Base-by-base conservation (phyloP, 805 yeast species). In the Yarrowia porcina region DNA sequence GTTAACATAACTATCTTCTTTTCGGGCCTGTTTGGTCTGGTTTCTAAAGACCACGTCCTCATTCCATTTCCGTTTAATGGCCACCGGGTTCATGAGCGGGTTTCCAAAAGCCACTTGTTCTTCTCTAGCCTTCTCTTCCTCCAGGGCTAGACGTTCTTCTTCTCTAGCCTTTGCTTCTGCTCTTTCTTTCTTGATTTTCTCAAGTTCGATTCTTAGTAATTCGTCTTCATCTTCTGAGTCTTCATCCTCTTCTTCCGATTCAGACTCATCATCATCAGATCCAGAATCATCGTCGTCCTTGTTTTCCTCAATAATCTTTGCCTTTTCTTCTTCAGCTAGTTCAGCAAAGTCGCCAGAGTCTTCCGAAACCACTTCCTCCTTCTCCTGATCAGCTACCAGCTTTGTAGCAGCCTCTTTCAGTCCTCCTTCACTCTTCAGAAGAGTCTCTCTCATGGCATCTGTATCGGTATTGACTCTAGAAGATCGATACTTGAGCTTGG, bases 401-500 rank as follows among this genome's bases (percentile, higher is more conserved):
- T 21, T 39, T 25, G 38, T 30, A 18, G 64, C 66, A 15, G 36
- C 42, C 61, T 60, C 28, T 33, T 35, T 67, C 66, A 28, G 45
- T 63, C 66, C 36, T 61, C 66, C 36, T 61, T 38, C 59, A 18
- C 33, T 45, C 49, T 63, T 62, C 20, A 70, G 47, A n/a, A 73
- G 65, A 56, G 68, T 65, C 41, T 63, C 59, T 61, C 66, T 67
- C 65, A 71, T 54, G n/a, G 69, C 72, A 20, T 66, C 69, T 15
- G 61, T 39, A 30, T 56, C 38, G 7, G 49, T 56, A 17, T 8
- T 21, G 6, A 39, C 9, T 39, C 17, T 25, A 6, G 49, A 27
- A 9, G 49, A 39, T 49, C 87, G 71, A 63, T 70, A 79, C 67
- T 86, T 85, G 61, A 86, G 69, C 71, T 77, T 77, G 33, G 76